Evolutionary conservation across 345 rosid species (phyloP), one percentile per base, ranked within the genome.

Genomic region (Cardiospermum halicacabum): DNA sequence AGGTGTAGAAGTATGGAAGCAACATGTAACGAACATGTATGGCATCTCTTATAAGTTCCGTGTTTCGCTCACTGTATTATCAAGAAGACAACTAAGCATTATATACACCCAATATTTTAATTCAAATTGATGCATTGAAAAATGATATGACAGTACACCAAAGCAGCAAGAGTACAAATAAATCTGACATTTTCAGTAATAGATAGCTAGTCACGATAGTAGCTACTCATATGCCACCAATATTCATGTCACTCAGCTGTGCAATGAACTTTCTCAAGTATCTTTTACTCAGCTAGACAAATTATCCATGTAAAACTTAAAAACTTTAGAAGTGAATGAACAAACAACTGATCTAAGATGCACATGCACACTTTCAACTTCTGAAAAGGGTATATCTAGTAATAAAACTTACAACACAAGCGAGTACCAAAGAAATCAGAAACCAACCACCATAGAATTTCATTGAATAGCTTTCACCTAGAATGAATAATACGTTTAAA

Each of bases 1-100:
- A 81, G 42, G 97, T 86, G 87, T 91, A 95, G 73, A 85, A 95
- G 67, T 87, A 91, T 32, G 99, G 99, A 19, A 95, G 96, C 68
- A 91, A 71, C 69, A 70, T 72, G 82, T 95, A 95, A 50, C 99
- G 99, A 34, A 78, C 70, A 68, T 71, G 96, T 69, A 95, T 85
- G 58, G 99, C 99, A 64, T 87, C 93, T 74, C 93, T 87, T 67
- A 95, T 87, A 65, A 89, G 92, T 71, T 81, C 76, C 24, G 89
- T 89, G 62, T 95, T 91, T 66, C 81, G 77, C 73, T 87, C 96
- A 64, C 99, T 95, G 85, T 60, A 75, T 80, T 36, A 60, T 58
- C 37, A 48, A 9, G 62, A 66, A 69, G 64, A 67, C 9, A 49
- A 26, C 30, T 15, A 48, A 31, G 45, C 10, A 25, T 5, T 53